Percentiles rank a stretch among this genome's conserved stretches.
These are phyloP conservation scores for Hymenoscyphus occultus DNA, from an alignment of 2,329 filamentous ascomycete species.

Conservation along the genomic window DNA sequence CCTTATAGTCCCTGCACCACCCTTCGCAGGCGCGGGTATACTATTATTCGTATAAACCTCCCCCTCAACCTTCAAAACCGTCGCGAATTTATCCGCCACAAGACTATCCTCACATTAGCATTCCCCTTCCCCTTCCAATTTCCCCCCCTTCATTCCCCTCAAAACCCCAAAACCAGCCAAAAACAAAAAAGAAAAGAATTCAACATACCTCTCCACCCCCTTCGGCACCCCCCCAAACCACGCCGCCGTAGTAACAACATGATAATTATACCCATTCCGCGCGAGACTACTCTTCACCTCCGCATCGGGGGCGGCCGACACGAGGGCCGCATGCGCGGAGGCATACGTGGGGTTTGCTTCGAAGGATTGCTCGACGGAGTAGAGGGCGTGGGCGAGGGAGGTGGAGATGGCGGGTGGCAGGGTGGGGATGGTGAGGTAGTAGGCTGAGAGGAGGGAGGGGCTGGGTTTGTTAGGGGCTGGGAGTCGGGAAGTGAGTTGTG, in stretches of 20 bases:
- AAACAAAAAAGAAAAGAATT: too few relatives aligned
- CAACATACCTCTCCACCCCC: not conserved
- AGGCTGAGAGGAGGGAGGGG: not conserved
- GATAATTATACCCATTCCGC: slow-evolving; percentile 2
- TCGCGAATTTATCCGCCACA: slow-evolving; percentile 16
- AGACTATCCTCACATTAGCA: not conserved
- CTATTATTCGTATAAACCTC: not conserved
- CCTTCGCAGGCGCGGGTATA: not conserved
- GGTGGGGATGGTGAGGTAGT: not conserved
- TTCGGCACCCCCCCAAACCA: not conserved
- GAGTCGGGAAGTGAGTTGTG: not conserved
- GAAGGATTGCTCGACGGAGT: slow-evolving; percentile 21
- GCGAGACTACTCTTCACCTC: slow-evolving; percentile 15
- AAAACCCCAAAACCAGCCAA: too few relatives aligned
- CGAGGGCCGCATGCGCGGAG: slow-evolving; percentile 23
- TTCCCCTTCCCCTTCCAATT: too few relatives aligned
- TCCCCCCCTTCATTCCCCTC: too few relatives aligned
- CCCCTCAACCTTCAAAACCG: not conserved
- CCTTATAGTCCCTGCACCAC: not conserved
- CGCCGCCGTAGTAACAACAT: not conserved
- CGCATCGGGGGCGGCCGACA: slow-evolving; percentile 21
- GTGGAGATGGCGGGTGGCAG: slow-evolving; percentile 20
- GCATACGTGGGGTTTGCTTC: slow-evolving; percentile 20
- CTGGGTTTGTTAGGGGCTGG: not conserved
- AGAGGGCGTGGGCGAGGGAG: slow-evolving; percentile 23